A percentile compares a stretch with the other conserved stretches of the same genome.
phyloP scores from a whole-genome alignment of 345 rosid species.

The Salix brachista region DNA sequence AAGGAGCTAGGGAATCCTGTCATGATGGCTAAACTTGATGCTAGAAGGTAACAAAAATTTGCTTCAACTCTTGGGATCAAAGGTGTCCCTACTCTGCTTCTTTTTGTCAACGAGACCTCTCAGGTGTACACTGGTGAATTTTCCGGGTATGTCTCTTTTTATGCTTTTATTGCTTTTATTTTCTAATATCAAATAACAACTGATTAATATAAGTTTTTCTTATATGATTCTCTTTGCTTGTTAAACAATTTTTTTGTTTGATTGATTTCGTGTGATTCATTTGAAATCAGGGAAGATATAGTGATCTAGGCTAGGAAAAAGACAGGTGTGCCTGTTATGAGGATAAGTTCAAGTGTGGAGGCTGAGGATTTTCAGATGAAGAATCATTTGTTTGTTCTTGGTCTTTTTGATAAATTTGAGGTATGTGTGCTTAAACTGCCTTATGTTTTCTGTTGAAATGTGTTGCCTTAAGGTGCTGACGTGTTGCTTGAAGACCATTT shows the following conservation, averaged over 20 bases:
- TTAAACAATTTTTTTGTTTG: not conserved
- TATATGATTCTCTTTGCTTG: not conserved
- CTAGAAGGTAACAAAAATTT: too few species aligned
- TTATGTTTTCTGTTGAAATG: conserved; percentile 14
- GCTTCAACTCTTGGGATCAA: too few species aligned
- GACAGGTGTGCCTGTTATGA: conserved; percentile 63
- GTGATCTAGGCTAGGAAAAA: conserved; percentile 83
- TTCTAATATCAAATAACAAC: not conserved
- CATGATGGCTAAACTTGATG: too few species aligned
- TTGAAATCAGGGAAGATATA: conserved; percentile 54
- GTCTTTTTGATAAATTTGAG: conserved; percentile 65
- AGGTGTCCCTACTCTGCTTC: too few species aligned
- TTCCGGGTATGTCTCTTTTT: conserved; percentile 48
- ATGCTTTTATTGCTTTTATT: not conserved
- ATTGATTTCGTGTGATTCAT: conserved; percentile 17
- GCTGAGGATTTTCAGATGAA: conserved; percentile 60
- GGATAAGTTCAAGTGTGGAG: conserved; percentile 42
- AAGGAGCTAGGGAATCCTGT: too few species aligned
- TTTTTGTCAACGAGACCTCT: too few species aligned
- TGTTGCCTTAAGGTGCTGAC: too few species aligned
- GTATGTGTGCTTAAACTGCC: conserved; percentile 27
- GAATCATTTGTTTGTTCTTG: conserved; percentile 49
- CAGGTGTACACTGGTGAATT: too few species aligned
- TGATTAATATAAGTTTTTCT: not conserved
- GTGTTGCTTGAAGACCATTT: too few species aligned